Evolutionary conservation across 2,329 filamentous ascomycete species (phyloP), one percentile per base, ranked within the genome.

Genomic region (Penicillium sclerotigenum): DNA sequence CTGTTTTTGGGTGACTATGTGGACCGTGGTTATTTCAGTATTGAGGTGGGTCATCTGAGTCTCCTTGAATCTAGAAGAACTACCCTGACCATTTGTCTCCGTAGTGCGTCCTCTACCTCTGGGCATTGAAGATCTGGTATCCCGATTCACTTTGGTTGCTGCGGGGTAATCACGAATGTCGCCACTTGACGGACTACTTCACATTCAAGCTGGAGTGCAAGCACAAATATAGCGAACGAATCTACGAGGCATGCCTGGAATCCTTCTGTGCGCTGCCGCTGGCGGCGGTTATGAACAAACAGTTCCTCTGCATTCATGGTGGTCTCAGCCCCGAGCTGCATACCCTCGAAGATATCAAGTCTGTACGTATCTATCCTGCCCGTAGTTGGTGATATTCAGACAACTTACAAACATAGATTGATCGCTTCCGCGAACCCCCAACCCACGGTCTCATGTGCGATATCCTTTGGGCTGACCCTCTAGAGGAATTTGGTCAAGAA

Each of bases 131-230:
- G 84, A 97, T 99, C 72, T 96, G 96, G 85, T 99, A 97, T 73
- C 94, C 94, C 52, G 91, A 97, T 76, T 93, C 91, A 20, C 86
- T 99, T 55, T 99, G 94, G 94, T 83, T 99, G 66, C 85, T 99
- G 65, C 90, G 94, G 69, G 94, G 94, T 65, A 99, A 99, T 77
- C 94, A 99, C 79, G 94, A 99, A 79, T 99, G 94, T 77, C 88
- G 94, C 70, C 94, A 99, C 80, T 83, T 99, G 83, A 99, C 94
- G 56, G 94, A 99, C 74, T 99, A 99, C 82, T 99, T 99, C 79
- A 99, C 94, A 59, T 99, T 99, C 82, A 97, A 99, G 82, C 87
- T 99, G 56, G 94, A 99, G 77, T 99, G 94, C 83, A 97, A 96
- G 80, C 94, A 99, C 84, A 99, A 99, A 77, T 99, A 99, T 79